Base-by-base conservation (phyloP, 257 asterid species). In the Solanum sejunctum region DNA sequence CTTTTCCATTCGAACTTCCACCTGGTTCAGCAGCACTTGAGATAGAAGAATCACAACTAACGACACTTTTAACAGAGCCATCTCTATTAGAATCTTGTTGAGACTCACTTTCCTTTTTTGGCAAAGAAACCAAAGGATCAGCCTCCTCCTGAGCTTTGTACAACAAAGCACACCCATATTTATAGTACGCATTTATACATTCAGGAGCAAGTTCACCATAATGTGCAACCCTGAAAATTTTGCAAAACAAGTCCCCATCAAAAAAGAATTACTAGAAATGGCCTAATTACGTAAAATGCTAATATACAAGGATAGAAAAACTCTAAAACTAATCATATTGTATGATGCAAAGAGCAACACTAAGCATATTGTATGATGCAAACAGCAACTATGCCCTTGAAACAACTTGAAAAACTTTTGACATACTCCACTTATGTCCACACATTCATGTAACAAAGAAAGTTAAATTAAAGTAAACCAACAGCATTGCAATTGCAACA, bases 131-230 rank as follows among this genome's bases (percentile, higher is more conserved):
- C 86, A 97, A 88, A 69, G 99, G 99, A 88, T 97, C 99, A 66
- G 99, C 91, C 89, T 97, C 99, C 36, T 88, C 92, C 84, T 89
- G 99, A 71, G 99, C 97, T 92, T 97, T 97, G 89, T 87, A 90
- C 63, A 97, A 90, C 83, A 93, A 88, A 15, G 93, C 94, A 49
- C 90, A 80, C 64, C 95, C 97, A 88, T 93, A 97, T 87, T 94
- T 93, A 88, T 93, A 95, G 90, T 97, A 95, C 32, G 99, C 91
- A 85, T 87, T 82, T 85, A 91, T 91, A 86, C 99, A 97, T 83
- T 94, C 95, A 41, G 97, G 97, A 86, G 97, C 92, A 83, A 97
- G 98, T 85, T 97, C 99, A 69, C 99, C 98, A 75, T 89, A 92
- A 88, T 88, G 94, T 26, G 90, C 87, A 88, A 88, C 98, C 96